phyloP scores from a whole-genome alignment of 192 early-diverging fungal genomes.

The Coemansia sp. region DNA sequence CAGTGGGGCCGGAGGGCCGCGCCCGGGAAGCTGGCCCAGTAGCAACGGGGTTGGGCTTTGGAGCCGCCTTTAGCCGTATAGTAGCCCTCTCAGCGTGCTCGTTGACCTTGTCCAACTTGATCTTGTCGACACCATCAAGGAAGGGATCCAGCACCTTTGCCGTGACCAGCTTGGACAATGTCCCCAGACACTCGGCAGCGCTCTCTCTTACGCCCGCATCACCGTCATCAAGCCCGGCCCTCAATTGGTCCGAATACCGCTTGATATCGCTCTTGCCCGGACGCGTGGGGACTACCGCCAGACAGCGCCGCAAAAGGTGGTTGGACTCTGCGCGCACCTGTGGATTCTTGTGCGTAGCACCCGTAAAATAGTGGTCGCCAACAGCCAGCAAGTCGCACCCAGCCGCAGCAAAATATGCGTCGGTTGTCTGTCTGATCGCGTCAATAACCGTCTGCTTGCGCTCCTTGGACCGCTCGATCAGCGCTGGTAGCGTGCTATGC shows the following conservation, averaged over 20 bases:
- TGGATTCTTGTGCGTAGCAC: constrained; percentile 89
- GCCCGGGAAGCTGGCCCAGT: constrained; percentile 21
- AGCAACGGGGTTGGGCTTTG: constrained; percentile 38
- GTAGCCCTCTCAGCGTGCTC: constrained; percentile 91
- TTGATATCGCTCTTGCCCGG: constrained; percentile 87
- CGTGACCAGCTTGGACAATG: constrained; percentile 85
- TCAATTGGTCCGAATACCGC: constrained; percentile 71
- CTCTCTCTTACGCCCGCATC: constrained; percentile 83
- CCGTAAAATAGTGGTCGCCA: constrained; percentile 73
- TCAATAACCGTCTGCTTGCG: constrained; percentile 91
- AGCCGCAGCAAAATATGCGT: constrained; percentile 76
- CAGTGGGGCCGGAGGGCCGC: constrained; percentile 16
- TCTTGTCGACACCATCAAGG: constrained; percentile 85
- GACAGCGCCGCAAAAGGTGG: constrained; percentile 72
- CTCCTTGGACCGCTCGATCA: constrained; percentile 96
- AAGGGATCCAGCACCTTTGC: constrained; percentile 75
- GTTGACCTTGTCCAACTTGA: constrained; percentile 84
- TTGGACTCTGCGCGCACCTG: constrained; percentile 81
- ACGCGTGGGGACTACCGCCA: constrained; percentile 69
- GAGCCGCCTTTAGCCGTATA: constrained; percentile 67
- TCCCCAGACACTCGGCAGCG: constrained; percentile 84
- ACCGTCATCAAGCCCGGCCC: constrained; percentile 83
- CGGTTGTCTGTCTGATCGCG: constrained; percentile 75
- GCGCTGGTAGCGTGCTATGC: constrained; percentile 62
- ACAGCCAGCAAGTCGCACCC: constrained; percentile 62